Evolutionary conservation across 345 rosid species (phyloP).

Genomic region (Theobroma cacao): DNA sequence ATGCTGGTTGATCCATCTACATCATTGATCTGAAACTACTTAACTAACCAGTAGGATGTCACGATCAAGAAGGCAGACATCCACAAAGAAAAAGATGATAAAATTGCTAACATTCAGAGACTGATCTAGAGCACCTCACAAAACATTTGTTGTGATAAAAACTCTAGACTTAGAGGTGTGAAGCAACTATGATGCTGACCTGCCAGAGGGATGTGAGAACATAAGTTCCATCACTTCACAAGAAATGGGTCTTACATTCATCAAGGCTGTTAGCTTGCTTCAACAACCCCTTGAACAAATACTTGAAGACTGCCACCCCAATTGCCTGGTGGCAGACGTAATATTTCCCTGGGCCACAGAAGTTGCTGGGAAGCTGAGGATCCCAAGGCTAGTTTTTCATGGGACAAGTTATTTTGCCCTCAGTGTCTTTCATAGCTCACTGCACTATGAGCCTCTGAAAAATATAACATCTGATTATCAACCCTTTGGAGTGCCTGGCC

Average conservation of each 20-base stretch:
- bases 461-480: conserved; percentile 31
- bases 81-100: too few relatives aligned
- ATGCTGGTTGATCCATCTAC: too few relatives aligned
- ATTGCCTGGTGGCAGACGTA: conserved; percentile 46
- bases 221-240: conserved; percentile 2
- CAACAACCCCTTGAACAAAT: not conserved
- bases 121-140: too few relatives aligned
- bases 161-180: too few relatives aligned
- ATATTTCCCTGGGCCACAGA: conserved; percentile 58
- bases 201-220: conserved; percentile 26
- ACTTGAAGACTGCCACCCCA: conserved; percentile 27
- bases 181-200: too few relatives aligned
- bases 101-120: too few relatives aligned
- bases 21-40: too few relatives aligned
- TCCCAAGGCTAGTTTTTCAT: conserved; percentile 56
- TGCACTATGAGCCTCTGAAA: conserved; percentile 31
- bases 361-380: conserved; percentile 31
- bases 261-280: conserved; percentile 6
- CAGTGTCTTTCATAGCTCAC: not conserved
- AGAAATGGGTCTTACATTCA: conserved; percentile 9
- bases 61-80: too few relatives aligned
- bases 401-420: conserved; percentile 43
- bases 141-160: too few relatives aligned
- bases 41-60: too few relatives aligned
- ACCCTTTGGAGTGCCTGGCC: conserved; percentile 29